These are phyloP conservation scores for Camellia lanceoleosa DNA, from an alignment of 148 eudicot species.

Conservation along the genomic window DNA sequence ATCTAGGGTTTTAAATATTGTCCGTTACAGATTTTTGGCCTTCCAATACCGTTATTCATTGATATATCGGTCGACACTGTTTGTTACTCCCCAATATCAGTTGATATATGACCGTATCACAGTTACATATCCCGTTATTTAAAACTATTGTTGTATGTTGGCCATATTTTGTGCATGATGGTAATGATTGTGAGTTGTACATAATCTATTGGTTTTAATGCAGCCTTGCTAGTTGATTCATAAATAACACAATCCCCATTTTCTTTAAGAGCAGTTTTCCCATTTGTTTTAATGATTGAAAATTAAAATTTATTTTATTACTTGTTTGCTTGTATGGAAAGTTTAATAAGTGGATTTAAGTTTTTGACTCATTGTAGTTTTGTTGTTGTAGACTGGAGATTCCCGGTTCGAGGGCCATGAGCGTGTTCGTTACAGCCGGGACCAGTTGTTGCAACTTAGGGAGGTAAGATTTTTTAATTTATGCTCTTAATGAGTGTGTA, in stretches of 20 bases:
- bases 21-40: too few relatives aligned
- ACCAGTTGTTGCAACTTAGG: constrained; percentile 73
- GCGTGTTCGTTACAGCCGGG: constrained; percentile 66
- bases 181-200: neutral
- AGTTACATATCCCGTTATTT: too few relatives aligned
- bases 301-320: neutral
- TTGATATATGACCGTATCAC: too few relatives aligned
- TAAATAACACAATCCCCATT: neutral
- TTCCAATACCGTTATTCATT: too few relatives aligned
- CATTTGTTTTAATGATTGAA: neutral
- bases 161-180: neutral
- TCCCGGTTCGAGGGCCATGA: constrained; percentile 78
- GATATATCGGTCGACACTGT: too few relatives aligned
- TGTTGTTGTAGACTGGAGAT: constrained; percentile 60
- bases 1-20: neutral
- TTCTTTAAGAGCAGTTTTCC: neutral
- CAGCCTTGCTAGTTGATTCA: neutral
- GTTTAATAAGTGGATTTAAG: neutral
- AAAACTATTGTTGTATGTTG: neutral
- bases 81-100: too few relatives aligned
- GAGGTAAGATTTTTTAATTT: constrained; percentile 51
- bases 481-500: neutral
- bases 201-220: neutral
- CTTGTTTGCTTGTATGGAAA: neutral
- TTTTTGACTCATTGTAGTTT: neutral